These are phyloP conservation scores for Emydomyces testavorans DNA, from an alignment of 2,329 filamentous ascomycete species.

Conservation along the genomic window DNA sequence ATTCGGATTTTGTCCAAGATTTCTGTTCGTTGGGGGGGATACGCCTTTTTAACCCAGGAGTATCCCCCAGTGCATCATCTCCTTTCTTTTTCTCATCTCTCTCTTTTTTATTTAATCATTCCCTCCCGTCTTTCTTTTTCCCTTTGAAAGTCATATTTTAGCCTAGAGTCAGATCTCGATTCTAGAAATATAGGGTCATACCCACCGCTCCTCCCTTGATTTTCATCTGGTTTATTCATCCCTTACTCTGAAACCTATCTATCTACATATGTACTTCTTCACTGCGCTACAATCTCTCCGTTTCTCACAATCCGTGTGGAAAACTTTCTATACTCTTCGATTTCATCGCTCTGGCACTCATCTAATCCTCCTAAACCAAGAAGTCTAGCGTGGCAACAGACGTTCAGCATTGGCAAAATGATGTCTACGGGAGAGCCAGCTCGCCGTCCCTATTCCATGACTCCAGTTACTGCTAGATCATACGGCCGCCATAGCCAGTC, in stretches of 20 bases:
- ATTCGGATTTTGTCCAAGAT: slow-evolving; percentile 4
- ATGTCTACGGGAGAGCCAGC: slow-evolving; percentile 30
- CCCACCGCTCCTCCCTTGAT: neutral
- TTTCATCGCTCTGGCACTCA: no score
- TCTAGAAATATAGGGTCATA: slow-evolving; percentile 5
- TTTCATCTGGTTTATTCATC: no score
- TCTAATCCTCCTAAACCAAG: neutral
- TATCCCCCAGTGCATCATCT: neutral
- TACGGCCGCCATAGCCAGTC: neutral
- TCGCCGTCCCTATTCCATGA: slow-evolving; percentile 12
- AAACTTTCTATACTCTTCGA: no score
- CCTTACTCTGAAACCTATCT: no score
- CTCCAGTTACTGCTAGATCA: slow-evolving; percentile 3
- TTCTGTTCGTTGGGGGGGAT: neutral
- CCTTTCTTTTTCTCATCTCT: neutral
- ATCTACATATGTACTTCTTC: neutral
- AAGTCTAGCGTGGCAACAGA: neutral
- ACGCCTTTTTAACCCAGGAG: neutral
- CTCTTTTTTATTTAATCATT: neutral
- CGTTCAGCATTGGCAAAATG: slow-evolving; percentile 23
- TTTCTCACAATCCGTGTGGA: no score
- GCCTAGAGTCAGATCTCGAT: neutral
- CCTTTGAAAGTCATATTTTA: neutral
- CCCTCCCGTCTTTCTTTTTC: neutral
- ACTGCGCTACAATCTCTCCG: no score